Evolutionary conservation across 768 basidiomycete species (phyloP), one percentile per base, ranked within the genome.

Genomic region (Mycena vitilis): DNA sequence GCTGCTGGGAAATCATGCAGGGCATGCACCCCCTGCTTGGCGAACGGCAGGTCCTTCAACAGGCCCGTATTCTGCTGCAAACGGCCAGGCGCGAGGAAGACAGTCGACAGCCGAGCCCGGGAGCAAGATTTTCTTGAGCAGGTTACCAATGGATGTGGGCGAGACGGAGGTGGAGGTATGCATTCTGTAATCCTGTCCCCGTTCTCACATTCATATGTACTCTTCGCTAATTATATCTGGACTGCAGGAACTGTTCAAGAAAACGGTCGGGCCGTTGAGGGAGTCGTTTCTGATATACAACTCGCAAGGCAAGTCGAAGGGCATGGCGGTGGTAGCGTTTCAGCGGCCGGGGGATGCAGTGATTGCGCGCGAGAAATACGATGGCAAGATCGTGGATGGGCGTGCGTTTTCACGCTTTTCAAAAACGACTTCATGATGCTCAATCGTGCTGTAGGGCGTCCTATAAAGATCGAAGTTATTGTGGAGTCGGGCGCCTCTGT

Each of bases 251-350:
- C 81, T 94, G 59, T 93, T 94, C 77, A 85, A 81, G 69, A 93
- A 90, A 77, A 94, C 93, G 0, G 84, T 94, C 25, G 93, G 93
- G 5, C 91, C 92, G 0, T 76, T 93, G 66, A 89, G 84, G 75
- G 91, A 93, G 47, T 83, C 81, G 34, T 91, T 94, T 69, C 73
- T 94, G 73, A 85, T 93, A 20, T 91, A 91, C 81, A 94, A 94
- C 76, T 88, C 87, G 4, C 89, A 92, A 73, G 92, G 88, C 0
- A 84, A 83, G 61, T 91, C 92, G 52, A 93, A 92, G 74, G 93
- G 93, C 22, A 93, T 94, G 92, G 92, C 93, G 2, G 77, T 94
- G 16, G 90, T 94, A 4, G 73, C 81, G 0, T 94, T 94, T 73
- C 85, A 88, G 71, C 85, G 89, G 38, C 69, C 85, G 10, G 88